Evolutionary conservation across 768 basidiomycete genomes (phyloP).

Genomic region (Xerocomellus amylosporus): DNA sequence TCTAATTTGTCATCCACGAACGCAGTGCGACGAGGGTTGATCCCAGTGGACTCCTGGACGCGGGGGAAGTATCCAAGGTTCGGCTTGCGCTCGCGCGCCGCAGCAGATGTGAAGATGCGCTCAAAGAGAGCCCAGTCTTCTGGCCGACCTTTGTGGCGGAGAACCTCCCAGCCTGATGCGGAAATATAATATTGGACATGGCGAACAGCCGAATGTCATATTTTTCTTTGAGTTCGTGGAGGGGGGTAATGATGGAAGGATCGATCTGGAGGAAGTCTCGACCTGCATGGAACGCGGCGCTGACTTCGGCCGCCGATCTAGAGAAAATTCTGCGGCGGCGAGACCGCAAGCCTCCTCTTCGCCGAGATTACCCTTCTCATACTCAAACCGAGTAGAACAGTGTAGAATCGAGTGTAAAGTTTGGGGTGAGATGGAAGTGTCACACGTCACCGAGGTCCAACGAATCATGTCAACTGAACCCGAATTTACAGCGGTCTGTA

Average conservation of each 20-base stretch:
- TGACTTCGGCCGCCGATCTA: conserved; percentile 14
- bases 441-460: conserved; percentile 22
- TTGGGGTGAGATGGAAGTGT: conserved; percentile 11
- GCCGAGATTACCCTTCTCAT: conserved; percentile 19
- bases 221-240: conserved; percentile 12
- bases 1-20: conserved; percentile 26
- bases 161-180: conserved; percentile 20
- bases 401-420: conserved; percentile 11
- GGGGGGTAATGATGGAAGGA: conserved; percentile 13
- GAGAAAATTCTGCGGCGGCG: conserved; percentile 12
- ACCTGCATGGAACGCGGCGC: conserved; percentile 7
- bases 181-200: conserved; percentile 26
- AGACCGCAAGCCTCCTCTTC: conserved; percentile 12
- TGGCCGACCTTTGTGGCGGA: conserved; percentile 8
- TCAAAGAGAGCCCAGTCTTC: conserved; percentile 24
- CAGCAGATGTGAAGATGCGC: conserved; percentile 19
- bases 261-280: conserved; percentile 10
- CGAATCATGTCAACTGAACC: no score
- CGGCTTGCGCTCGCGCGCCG: conserved; percentile 17
- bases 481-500: no score
- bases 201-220: conserved; percentile 14
- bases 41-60: conserved; percentile 13
- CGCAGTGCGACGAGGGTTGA: conserved; percentile 18
- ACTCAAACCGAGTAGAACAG: conserved; percentile 22
- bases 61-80: conserved; percentile 19